These are phyloP conservation scores for Euphorbia lathyris DNA, from an alignment of 345 rosid species.

Conservation along the genomic window DNA sequence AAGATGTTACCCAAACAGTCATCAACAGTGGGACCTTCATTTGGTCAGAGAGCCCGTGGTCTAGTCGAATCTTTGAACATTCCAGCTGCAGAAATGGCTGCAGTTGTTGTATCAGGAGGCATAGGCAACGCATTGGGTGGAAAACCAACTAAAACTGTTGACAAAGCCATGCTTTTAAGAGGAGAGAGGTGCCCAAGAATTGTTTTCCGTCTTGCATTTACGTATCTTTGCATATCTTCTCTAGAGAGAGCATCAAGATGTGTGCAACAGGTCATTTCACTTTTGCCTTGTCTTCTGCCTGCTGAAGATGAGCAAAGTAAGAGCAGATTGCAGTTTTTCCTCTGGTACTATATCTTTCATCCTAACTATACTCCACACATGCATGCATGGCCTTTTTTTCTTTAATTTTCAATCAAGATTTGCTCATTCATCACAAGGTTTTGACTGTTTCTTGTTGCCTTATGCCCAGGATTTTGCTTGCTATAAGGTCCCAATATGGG, in stretches of 20 bases:
- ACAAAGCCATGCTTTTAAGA: conserved; percentile 92
- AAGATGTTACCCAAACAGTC: conserved; percentile 53
- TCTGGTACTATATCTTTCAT: conserved; percentile 47
- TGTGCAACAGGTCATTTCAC: conserved; percentile 77
- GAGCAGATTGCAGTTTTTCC: conserved; percentile 80
- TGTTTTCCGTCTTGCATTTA: conserved; percentile 72
- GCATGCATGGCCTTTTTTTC: neutral
- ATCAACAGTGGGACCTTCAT: conserved; percentile 59
- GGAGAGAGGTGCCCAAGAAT: conserved; percentile 93
- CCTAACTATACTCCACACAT: neutral
- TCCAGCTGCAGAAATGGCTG: conserved; percentile 99
- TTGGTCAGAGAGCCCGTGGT: conserved; percentile 96
- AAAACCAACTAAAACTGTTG: conserved; percentile 67
- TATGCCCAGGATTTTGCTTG: conserved; percentile 68
- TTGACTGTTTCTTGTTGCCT: conserved; percentile 19
- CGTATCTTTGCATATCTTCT: conserved; percentile 77
- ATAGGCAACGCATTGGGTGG: conserved; percentile 85
- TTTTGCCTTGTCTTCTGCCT: conserved; percentile 69
- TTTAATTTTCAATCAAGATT: neutral
- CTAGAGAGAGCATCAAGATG: conserved; percentile 83
- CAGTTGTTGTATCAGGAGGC: conserved; percentile 96
- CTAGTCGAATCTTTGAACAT: conserved; percentile 90
- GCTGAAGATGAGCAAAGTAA: conserved; percentile 92
- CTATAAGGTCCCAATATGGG: conserved; percentile 74
- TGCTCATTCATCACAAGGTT: neutral